Percentiles rank a stretch among this genome's conserved stretches.
Evolutionary conservation across 78 protist genomes (phyloP).

Genomic region (Cavenderia fasciculata): DNA sequence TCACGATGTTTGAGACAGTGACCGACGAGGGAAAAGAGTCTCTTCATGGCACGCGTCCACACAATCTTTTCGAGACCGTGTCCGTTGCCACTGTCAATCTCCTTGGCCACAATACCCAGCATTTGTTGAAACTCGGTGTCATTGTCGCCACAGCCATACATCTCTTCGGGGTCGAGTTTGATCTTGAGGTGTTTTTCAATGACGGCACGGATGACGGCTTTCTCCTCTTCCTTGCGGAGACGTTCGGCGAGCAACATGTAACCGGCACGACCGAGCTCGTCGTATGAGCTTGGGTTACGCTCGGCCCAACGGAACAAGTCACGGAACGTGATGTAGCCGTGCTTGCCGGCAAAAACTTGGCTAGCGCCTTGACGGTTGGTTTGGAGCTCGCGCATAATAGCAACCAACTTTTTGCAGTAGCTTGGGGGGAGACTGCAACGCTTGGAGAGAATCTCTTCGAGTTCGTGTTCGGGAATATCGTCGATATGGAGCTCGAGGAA

Average conservation of each 20-base stretch:
- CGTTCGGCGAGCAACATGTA: constrained; percentile 96
- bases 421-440: constrained; percentile 94
- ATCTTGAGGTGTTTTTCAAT: constrained; percentile 84
- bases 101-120: constrained; percentile 5
- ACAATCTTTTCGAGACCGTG: constrained; percentile 85
- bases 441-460: constrained; percentile 87
- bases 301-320: constrained; percentile 99
- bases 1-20: constrained; percentile 90
- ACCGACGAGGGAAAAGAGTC: constrained; percentile 90
- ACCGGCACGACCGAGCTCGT: constrained; percentile 95
- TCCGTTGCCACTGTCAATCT: neutral
- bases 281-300: constrained; percentile 72
- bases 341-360: constrained; percentile 94
- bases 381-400: constrained; percentile 90
- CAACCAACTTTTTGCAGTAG: constrained; percentile 83
- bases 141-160: constrained; percentile 49
- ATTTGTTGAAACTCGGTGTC: constrained; percentile 32
- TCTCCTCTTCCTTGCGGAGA: constrained; percentile 91
- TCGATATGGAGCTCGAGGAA: constrained; percentile 97
- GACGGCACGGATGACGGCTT: constrained; percentile 70
- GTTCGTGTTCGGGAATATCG: constrained; percentile 94
- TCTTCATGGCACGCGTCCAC: constrained; percentile 87
- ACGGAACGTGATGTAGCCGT: constrained; percentile 98
- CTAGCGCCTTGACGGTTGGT: constrained; percentile 43
- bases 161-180: constrained; percentile 56